Percentiles rank a stretch among this genome's conserved stretches.
Evolutionary conservation across 2,329 filamentous ascomycete species (phyloP).

Genomic region (Pestalotiopsis sp.): DNA sequence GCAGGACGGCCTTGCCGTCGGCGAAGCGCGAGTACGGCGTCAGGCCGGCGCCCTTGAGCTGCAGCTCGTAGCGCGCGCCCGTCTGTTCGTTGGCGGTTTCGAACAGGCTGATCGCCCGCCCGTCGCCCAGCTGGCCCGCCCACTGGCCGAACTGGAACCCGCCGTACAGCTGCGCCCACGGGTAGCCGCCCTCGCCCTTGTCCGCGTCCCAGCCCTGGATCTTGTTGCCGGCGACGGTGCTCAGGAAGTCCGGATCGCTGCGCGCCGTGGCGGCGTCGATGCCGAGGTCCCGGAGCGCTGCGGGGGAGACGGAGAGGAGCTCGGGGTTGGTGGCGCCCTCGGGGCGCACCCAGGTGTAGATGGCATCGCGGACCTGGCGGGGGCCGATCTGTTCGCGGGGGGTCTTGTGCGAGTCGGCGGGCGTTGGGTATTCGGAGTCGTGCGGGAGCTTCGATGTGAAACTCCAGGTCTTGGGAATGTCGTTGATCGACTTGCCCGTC

Average conservation of each 20-base stretch:
- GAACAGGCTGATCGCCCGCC: slow-evolving; percentile 91
- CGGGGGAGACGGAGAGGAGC: slow-evolving; percentile 77
- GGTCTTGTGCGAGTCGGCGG: slow-evolving; percentile 78
- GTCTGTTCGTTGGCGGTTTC: slow-evolving; percentile 74
- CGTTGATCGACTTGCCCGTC: slow-evolving; percentile 41
- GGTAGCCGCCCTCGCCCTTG: slow-evolving; percentile 71
- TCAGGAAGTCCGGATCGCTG: slow-evolving; percentile 70
- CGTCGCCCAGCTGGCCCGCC: slow-evolving; percentile 95
- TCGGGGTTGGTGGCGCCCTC: slow-evolving; percentile 73
- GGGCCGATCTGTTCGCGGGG: slow-evolving; percentile 77
- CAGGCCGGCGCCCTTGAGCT: slow-evolving; percentile 90
- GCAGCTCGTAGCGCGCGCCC: slow-evolving; percentile 80
- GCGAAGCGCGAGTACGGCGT: slow-evolving; percentile 97
- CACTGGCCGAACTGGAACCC: slow-evolving; percentile 82
- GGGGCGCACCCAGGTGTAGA: slow-evolving; percentile 90
- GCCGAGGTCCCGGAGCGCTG: slow-evolving; percentile 80
- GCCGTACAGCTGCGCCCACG: slow-evolving; percentile 98
- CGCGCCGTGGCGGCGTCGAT: slow-evolving; percentile 69
- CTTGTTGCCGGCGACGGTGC: slow-evolving; percentile 80
- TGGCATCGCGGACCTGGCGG: slow-evolving; percentile 79
- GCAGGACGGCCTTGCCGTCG: slow-evolving; percentile 89
- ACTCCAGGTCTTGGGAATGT: slow-evolving; percentile 67
- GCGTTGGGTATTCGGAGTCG: slow-evolving; percentile 79
- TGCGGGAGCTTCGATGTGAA: slow-evolving; percentile 71
- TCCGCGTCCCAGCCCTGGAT: slow-evolving; percentile 78